A percentile compares a stretch with the other conserved stretches of the same genome.
Conservation (phyloP, 1,139 yeast genomes). For the Pichia sp. region DNA sequence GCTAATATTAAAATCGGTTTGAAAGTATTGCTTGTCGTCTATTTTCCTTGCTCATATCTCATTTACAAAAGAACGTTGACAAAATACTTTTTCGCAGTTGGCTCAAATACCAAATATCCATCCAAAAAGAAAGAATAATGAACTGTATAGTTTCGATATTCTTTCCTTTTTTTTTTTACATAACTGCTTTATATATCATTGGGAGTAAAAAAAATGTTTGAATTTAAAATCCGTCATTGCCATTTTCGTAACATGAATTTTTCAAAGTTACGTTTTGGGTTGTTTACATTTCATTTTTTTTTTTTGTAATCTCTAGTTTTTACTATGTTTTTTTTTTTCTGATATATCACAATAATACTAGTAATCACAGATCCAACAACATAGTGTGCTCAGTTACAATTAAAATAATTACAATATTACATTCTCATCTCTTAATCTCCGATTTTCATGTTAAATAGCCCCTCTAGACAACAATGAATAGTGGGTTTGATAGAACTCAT, state of each 20-base stretch:
- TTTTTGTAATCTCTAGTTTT: background rate
- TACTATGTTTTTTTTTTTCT: background rate
- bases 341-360: background rate
- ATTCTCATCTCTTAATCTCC: background rate
- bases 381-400: background rate
- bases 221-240: too few species aligned
- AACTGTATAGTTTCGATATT: background rate
- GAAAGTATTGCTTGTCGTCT: background rate
- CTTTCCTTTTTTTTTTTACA: background rate
- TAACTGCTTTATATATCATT: too few species aligned
- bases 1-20: constrained; percentile 1
- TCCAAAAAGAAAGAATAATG: background rate
- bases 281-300: background rate
- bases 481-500: background rate
- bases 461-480: background rate
- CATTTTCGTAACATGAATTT: background rate
- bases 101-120: background rate
- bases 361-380: background rate
- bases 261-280: background rate
- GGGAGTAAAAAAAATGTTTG: too few species aligned
- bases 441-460: background rate
- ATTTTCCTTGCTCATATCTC: constrained; percentile 6
- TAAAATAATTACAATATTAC: background rate
- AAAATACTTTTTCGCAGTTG: background rate
- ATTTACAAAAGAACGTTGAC: constrained; percentile 6